Base-by-base conservation (phyloP, 257 asterid species). In the Echites panduratus region DNA sequence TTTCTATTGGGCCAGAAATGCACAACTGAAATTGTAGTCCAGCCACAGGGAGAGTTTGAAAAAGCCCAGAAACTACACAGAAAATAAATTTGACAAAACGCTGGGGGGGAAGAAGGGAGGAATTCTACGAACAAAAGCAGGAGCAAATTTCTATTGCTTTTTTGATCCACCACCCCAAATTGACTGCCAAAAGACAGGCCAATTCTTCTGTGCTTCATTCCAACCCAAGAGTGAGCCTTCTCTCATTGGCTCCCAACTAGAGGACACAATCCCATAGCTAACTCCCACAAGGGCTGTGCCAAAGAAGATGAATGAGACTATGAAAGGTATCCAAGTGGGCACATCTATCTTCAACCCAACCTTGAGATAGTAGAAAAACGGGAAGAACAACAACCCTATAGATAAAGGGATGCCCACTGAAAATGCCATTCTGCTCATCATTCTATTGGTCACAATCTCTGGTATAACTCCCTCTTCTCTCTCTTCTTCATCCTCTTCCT, bases 211-310 rank as follows among this genome's bases (percentile, higher is more conserved):
- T 75, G 98, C 99, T 80, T 94, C 99, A 78, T 79, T 91, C 97
- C 99, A 94, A 14, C 97, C 99, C 88, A 88, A 73, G 3, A 87
- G 49, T 3, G 99, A 91, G 0, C 99, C 97, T 80, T 94, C 97
- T 81, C 99, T 87, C 83, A 85, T 11, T 0, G 99, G 99, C 83
- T 94, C 99, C 99, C 99, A 94, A 82, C 99, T 94, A 20, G 99
- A 83, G 20, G 99, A 94, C 74, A 94, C 99, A 71, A 94, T 91
- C 45, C 97, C 99, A 76, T 94, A 94, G 78, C 98, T 91, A 35
- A 94, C 85, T 68, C 99, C 99, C 74, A 80, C 45, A 11, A 91
- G 88, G 6, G 98, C 98, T 1, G 92, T 84, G 52, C 99, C 99
- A 59, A 90, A 95, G 88, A 89, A 95, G 59, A 90, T 13, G 52